These are phyloP conservation scores for Gloeophyllum trabeum DNA, from an alignment of 768 basidiomycete species.

Conservation along the genomic window DNA sequence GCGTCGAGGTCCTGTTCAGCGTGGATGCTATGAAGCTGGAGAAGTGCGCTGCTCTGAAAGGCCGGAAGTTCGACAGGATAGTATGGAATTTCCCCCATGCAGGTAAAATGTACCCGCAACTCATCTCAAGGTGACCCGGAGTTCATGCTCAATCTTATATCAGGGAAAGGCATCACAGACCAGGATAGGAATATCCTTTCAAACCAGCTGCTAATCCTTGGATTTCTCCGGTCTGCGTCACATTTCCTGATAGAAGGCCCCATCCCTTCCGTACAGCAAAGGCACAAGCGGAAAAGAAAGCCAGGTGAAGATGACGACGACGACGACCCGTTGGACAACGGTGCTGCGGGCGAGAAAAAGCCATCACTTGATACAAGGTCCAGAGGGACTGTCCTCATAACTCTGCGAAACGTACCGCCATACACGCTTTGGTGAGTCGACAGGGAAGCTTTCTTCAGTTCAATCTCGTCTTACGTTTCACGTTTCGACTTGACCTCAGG, in stretches of 20 bases:
- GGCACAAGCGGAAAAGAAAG: conserved; percentile 22
- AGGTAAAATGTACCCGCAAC: conserved; percentile 39
- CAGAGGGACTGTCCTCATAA: conserved; percentile 76
- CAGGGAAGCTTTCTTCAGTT: conserved; percentile 7
- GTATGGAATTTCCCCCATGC: conserved; percentile 97
- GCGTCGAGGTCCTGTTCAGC: conserved; percentile 64
- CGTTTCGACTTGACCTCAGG: conserved; percentile 34
- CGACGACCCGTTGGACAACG: conserved; percentile 21
- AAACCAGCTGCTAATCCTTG: conserved; percentile 77
- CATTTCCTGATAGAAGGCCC: conserved; percentile 48
- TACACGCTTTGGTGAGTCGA: conserved; percentile 69
- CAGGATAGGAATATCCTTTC: conserved; percentile 88
- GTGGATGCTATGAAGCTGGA: conserved; percentile 80
- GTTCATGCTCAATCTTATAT: conserved; percentile 3
- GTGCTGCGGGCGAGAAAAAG: conserved; percentile 13
- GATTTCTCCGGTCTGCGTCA: conserved; percentile 68
- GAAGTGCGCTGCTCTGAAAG: conserved; percentile 43
- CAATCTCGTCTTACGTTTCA: background rate
- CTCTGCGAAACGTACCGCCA: conserved; percentile 75
- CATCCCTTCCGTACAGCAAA: conserved; percentile 32
- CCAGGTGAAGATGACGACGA: conserved; percentile 34
- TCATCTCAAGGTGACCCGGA: background rate
- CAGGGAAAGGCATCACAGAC: conserved; percentile 85
- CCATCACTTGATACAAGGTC: conserved; percentile 6
- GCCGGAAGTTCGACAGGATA: conserved; percentile 61